phyloP scores from a whole-genome alignment of 2,329 filamentous ascomycete species.

The Microthyrium microscopicum region DNA sequence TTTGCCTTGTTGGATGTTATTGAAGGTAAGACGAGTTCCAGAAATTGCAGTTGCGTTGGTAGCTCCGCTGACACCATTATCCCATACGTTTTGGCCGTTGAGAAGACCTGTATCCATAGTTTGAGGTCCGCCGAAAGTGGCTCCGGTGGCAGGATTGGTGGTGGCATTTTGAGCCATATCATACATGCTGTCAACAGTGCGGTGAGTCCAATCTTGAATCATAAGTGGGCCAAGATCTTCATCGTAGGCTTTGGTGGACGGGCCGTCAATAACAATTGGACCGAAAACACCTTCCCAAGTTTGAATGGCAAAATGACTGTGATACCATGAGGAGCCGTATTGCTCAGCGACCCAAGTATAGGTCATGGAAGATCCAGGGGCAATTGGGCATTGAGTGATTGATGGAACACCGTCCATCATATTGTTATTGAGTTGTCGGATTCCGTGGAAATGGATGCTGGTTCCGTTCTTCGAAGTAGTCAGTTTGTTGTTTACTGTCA shows the following conservation, averaged over 20 bases:
- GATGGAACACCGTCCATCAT: slow-evolving; percentile 9
- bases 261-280: slow-evolving; percentile 24
- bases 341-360: slow-evolving; percentile 22
- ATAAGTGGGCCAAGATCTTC: slow-evolving; percentile 23
- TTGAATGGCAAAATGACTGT: slow-evolving; percentile 26
- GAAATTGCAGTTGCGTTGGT: slow-evolving; percentile 9
- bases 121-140: slow-evolving; percentile 14
- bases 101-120: slow-evolving; percentile 26
- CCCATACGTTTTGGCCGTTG: slow-evolving; percentile 27
- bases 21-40: slow-evolving; percentile 15
- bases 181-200: slow-evolving; percentile 21
- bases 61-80: slow-evolving; percentile 9
- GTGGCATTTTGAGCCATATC: slow-evolving; percentile 13
- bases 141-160: slow-evolving; percentile 1
- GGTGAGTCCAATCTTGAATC: slow-evolving; percentile 27
- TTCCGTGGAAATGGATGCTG: slow-evolving; percentile 9
- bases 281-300: slow-evolving; percentile 25
- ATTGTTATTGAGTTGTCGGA: slow-evolving; percentile 7
- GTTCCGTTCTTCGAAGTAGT: slow-evolving; percentile 6
- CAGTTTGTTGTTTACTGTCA: slow-evolving; percentile 9
- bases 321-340: slow-evolving; percentile 29
- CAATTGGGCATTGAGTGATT: slow-evolving; percentile 10
- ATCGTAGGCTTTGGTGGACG: slow-evolving; percentile 24
- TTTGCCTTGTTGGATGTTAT: slow-evolving; percentile 14
- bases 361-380: slow-evolving; percentile 11